These are phyloP conservation scores for Taphrina communis DNA, from an alignment of 1,139 yeast genomes.

Conservation along the genomic window DNA sequence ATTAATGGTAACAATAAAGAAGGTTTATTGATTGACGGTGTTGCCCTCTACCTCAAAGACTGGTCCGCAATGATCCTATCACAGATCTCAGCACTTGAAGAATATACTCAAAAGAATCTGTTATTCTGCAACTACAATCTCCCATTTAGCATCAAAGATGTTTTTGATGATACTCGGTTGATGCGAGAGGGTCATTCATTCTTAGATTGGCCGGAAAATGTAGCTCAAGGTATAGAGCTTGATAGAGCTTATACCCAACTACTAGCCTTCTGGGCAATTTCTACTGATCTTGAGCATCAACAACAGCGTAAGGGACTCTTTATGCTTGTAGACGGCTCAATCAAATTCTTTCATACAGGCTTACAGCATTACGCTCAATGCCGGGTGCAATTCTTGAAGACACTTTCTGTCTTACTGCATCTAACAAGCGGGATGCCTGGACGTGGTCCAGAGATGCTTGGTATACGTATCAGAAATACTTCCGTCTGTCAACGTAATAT, in stretches of 20 bases:
- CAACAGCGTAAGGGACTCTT: not conserved
- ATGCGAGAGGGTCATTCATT: not conserved
- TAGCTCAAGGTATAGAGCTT: not conserved
- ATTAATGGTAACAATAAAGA: not conserved
- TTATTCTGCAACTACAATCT: not conserved
- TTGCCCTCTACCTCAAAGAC: not conserved
- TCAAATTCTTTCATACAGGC: not conserved
- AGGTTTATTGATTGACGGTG: not conserved
- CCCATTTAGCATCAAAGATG: not conserved
- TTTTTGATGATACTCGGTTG: not conserved
- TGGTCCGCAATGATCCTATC: not conserved
- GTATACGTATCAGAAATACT: not conserved
- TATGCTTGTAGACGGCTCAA: not conserved
- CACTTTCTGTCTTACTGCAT: not conserved
- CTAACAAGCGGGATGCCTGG: conserved; percentile 6
- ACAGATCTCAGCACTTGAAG: not conserved
- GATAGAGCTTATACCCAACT: not conserved
- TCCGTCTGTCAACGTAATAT: not conserved
- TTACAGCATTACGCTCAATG: not conserved
- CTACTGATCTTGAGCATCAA: not conserved
- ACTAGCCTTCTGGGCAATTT: not conserved
- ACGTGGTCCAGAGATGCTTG: conserved; percentile 9
- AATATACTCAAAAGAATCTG: not conserved
- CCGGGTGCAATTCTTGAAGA: not conserved
- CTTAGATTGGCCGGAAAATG: not conserved